Base-by-base conservation (phyloP, 2,329 filamentous ascomycete genomes). In the Aspergillus luchuensis region DNA sequence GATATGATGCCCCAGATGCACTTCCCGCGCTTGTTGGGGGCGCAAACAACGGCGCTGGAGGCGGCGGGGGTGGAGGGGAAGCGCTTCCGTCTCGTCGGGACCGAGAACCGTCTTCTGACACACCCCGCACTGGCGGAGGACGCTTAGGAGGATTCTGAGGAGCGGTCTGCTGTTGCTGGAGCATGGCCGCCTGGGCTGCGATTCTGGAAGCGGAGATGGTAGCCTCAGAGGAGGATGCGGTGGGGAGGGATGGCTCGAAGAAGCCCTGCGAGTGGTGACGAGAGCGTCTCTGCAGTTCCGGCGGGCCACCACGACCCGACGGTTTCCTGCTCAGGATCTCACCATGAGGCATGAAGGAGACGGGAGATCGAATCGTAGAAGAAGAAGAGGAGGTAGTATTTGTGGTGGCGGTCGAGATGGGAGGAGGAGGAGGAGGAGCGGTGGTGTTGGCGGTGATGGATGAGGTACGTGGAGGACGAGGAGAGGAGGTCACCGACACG, bases 101-200 rank as follows among this genome's bases (percentile, higher is more conserved):
- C 49, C 71, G 71, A 33, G 66, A 62, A 5, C 66, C 65, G 36
- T 72, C 71, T n/a, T 79, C 78, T 36, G 74, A 68, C 11, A 69
- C 74, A 33, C 70, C 71, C 15, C 73, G 81, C 21, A 84, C 79
- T 4, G 82, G 84, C 62, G 83, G 82, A 8, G 85, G 86, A 48
- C 85, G 83, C 73, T 84, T 85, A 59, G 84, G 78, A 57, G 75
- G 76, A 63, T 78, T 75, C 43, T 76, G 76, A 6, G 75, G 64
- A 17, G 63, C 54, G 2, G 68, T 61, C 17, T 64, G 64, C 38
- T 62, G 61, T 19, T 69, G 78, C 62, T 82, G 80, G 67, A 87
- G 84, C 82, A 89, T 89, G 21, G 87, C 87, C 55, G 87, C 82
- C 72, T 89, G 87, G 28, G 87, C 87, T 15, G 87, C 87, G 64